A percentile compares a stretch with the other conserved stretches of the same genome.
Evolutionary conservation across 208 protist species (phyloP).

Genomic region (Herpetomonas tarakana): DNA sequence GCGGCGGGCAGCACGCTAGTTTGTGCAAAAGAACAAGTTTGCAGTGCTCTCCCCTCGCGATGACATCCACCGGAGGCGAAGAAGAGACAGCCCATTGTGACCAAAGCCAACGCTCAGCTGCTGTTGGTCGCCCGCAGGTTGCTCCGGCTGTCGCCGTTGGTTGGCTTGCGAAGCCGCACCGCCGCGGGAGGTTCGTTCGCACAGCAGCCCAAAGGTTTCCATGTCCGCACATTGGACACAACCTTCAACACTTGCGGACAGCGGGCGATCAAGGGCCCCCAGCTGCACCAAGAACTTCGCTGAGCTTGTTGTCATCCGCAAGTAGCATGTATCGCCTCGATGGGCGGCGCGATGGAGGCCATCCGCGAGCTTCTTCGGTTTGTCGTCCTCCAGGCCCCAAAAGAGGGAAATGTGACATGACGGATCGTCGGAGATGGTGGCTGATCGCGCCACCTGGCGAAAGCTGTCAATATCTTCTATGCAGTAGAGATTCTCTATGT

Average conservation of each 20-base stretch:
- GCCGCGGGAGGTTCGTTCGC: too few relatives aligned
- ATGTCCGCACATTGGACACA: constrained; percentile 44
- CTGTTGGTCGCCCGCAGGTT: not conserved
- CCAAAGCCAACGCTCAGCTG: constrained; percentile 52
- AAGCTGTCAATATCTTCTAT: constrained; percentile 51
- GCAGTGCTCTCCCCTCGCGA: constrained; percentile 22
- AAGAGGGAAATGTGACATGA: constrained; percentile 32
- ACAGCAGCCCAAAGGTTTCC: constrained; percentile 41
- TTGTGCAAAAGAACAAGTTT: constrained; percentile 54
- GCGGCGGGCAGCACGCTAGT: too few relatives aligned
- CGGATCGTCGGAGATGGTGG: constrained; percentile 37
- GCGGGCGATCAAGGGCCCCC: constrained; percentile 12
- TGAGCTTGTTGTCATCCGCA: constrained; percentile 27
- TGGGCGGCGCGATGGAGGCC: not conserved
- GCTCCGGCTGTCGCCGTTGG: too few relatives aligned
- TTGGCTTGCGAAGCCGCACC: too few relatives aligned
- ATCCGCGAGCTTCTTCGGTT: too few relatives aligned
- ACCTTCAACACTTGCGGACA: constrained; percentile 17
- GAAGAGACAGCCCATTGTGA: constrained; percentile 32
- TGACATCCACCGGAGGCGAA: constrained; percentile 47
- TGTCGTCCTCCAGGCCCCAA: constrained; percentile 20
- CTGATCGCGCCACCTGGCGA: constrained; percentile 36
- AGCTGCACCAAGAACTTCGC: constrained; percentile 29
- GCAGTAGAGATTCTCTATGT: constrained; percentile 30
- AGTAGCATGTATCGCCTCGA: constrained; percentile 5